Evolutionary conservation across 805 yeast genomes (phyloP), one percentile per base, ranked within the genome.

Genomic region (fission yeast (Schizosaccharomyces pombe)): DNA sequence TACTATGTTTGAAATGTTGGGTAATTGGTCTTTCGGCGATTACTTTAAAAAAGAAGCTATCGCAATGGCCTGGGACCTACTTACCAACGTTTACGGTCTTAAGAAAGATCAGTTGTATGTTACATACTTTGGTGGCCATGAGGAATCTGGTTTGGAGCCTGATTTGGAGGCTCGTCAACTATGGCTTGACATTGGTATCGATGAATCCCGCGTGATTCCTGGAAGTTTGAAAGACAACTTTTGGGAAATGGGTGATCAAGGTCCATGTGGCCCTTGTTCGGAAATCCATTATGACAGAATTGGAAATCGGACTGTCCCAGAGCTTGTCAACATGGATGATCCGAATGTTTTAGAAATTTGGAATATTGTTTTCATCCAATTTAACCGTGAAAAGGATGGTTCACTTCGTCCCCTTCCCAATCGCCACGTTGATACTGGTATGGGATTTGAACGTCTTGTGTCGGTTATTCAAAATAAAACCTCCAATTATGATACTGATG

Each of bases 231-330:
- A 79, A 64, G 99, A 91, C 67, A 91, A 91, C 71, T 91, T 91
- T 70, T 91, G 99, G 99, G 99, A 91, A 73, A 91, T 91, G 99
- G 99, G 99, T 63, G 99, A 93, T 65, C 97, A 89, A 72, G 99
- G 99, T 60, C 99, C 99, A 52, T 91, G 99, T 73, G 99, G 99
- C 58, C 99, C 99, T 54, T 93, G 98, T 71, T 82, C 94, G 26
- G 99, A 91, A 70, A 76, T 91, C 61, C 99, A 91, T 69, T 91
- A 85, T 68, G 99, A 91, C 69, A 80, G 98, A 70, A 86, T 91
- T 60, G 53, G 53, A 11, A 96, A 97, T 57, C 81, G 99, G 73
- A 89, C 91, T 64, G 98, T 97, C 55, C 73, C 96, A 19, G 63
- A 69, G 58, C 74, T 93, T 59, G 99, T 91, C 62, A 91, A 91